Percentiles rank a stretch among this genome's conserved stretches.
Conservation (phyloP, 2,329 filamentous ascomycete species). For the Fusarium oligoseptatum region DNA sequence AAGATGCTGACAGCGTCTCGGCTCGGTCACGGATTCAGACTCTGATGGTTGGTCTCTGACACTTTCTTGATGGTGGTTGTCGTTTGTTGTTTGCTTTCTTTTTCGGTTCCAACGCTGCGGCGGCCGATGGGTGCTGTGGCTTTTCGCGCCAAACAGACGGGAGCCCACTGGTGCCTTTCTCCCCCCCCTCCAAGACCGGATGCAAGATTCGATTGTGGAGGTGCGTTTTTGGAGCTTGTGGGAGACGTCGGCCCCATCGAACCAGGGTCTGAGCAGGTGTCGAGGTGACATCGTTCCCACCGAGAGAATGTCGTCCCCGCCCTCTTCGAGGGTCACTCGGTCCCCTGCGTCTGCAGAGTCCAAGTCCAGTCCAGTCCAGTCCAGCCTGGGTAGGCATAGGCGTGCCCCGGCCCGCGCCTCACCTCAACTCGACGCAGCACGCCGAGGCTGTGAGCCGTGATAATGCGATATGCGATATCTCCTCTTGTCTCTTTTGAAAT, state of each 20-base stretch:
- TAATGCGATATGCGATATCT: constrained; percentile 30
- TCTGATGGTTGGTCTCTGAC: constrained; percentile 3
- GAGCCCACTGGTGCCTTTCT: constrained; percentile 18
- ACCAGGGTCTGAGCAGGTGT: constrained; percentile 43
- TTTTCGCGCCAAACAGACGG: constrained; percentile 6
- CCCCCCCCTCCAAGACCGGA: constrained; percentile 20
- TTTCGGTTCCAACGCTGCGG: constrained; percentile 15
- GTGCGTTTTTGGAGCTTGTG: constrained; percentile 42
- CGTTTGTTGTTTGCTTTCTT: constrained; percentile 6
- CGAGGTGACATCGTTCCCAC: constrained; percentile 41
- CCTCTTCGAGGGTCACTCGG: constrained; percentile 26
- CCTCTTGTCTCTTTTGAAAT: constrained; percentile 39
- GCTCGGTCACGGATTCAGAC: constrained; percentile 16
- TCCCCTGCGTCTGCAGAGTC: constrained; percentile 31
- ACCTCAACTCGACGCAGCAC: constrained; percentile 5
- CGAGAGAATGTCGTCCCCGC: constrained; percentile 38
- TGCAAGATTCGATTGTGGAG: constrained; percentile 40
- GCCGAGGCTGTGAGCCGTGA: constrained; percentile 23
- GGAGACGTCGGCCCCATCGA: constrained; percentile 40
- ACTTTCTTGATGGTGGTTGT: background rate
- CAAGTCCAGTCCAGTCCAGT: background rate
- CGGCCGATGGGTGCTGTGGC: constrained; percentile 26
- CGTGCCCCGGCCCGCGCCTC: background rate
- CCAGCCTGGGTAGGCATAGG: background rate
- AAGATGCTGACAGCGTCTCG: background rate